Base-by-base conservation (phyloP, 352 stramenopile species). In the Elongisporangium anandrum region DNA sequence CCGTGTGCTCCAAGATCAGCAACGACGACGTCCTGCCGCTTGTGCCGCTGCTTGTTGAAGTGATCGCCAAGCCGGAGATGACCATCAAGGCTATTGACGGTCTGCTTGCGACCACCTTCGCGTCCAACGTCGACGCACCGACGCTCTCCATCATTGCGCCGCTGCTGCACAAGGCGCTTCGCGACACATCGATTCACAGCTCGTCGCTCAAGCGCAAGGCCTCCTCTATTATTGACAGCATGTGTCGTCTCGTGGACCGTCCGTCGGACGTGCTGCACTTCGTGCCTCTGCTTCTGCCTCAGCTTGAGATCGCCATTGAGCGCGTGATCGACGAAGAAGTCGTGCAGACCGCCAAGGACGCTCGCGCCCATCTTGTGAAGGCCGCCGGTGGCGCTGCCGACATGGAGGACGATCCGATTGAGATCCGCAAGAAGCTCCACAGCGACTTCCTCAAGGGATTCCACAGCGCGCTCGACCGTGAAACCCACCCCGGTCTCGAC, bases 271-370 rank as follows among this genome's bases (percentile, higher is more conserved):
- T 97, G 59, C 90, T 92, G 56, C 90, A 87, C 39, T 98, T 98
- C 65, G 85, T 96, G 47, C 85, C 87, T n/a, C 69, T 97, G 49
- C 71, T 98, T 48, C 77, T 98, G 20, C 94, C 94, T 8, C 89
- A 97, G 69, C 74, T 98, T 12, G 92, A 98, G 54, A 96, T 87
- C 5, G 90, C 95, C 23, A 92, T 95, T 23, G 80, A 94, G 57
- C 94, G 94, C 63, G 73, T 98, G 50, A 92, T 96, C 15, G 96
- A 98, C 72, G 82, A 94, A 64, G 91, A 98, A 56, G 92, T 98
- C 63, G 77, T 93, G 5, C 83, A 85, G 52, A 59, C 79, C 15
- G 79, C 77, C 19, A 76, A 81, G 54, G 75, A 83, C 61, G 77
- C 81, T 15, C 79, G 79, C 21, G 72, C 72, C 54, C 80, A 85